Base-by-base conservation (phyloP, 2,329 filamentous ascomycete genomes). In the Claviceps quebecensis region DNA sequence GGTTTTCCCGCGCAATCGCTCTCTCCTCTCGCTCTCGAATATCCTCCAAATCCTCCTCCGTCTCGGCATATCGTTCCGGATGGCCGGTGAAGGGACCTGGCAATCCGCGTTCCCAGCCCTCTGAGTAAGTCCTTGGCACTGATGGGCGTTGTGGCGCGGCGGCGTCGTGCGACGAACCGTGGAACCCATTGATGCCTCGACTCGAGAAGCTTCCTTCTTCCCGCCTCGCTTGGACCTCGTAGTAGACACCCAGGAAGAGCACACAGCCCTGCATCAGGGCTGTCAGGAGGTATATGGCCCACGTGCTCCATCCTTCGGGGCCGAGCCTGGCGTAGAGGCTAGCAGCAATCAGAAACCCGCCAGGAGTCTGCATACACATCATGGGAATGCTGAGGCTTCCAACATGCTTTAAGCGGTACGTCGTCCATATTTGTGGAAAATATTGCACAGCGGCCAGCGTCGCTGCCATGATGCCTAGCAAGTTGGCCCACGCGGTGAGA, bases 291-390 rank as follows among this genome's bases (percentile, higher is more conserved):
- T 91, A 94, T 14, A 97, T 83, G 9, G 88, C 83, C 93, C 93
- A 98, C 0, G 89, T 88, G 67, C 90, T 96, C 93, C 93, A 98
- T 0, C 91, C 91, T 37, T 77, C 81, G 60, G 74, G 75, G 0
- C 93, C 93, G 19, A 96, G 75, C 45, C 93, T 78, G 7, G 79
- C 80, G 48, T 84, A 88, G 44, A 98, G 70, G 64, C 89, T 96
- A 13, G 77, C 83, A 0, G 91, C 89, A 69, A 95, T 97, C 6
- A 98, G 71, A 58, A 95, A 83, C 53, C 88, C 89, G 0, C 93
- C 93, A 0, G 93, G 93, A 0, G 91, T 96, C 67, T 98, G 93
- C 37, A 98, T 95, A 64, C 86, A 86, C 90, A 98, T 97, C 85
- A 96, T 97, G 4, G 88, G 84, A 52, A 98, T 93, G 61, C 88